phyloP scores from a whole-genome alignment of 2,329 filamentous ascomycete genomes.

The Tolypocladium album region DNA sequence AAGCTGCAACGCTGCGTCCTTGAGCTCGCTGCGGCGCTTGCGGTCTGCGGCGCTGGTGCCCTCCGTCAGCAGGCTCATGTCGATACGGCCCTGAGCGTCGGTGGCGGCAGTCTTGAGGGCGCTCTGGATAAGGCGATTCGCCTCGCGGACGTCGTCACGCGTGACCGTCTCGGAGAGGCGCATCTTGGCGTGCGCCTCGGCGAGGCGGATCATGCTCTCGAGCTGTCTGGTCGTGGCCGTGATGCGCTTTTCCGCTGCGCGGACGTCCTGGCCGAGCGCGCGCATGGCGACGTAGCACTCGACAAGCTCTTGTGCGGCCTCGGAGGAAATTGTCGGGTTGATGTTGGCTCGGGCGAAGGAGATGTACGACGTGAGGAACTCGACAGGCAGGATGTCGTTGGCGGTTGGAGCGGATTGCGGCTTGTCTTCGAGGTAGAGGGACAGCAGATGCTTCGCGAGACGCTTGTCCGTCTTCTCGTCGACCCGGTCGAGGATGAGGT shows the following conservation, averaged over 20 bases:
- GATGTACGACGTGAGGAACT: slow-evolving; percentile 94
- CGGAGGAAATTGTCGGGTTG: slow-evolving; percentile 70
- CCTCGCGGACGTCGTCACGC: slow-evolving; percentile 74
- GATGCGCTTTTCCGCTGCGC: slow-evolving; percentile 86
- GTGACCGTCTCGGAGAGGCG: slow-evolving; percentile 69
- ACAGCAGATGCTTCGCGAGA: slow-evolving; percentile 82
- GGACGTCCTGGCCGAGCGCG: slow-evolving; percentile 78
- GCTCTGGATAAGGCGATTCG: slow-evolving; percentile 82
- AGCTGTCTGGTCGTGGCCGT: slow-evolving; percentile 94
- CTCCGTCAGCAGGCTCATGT: slow-evolving; percentile 92
- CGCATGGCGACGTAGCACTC: slow-evolving; percentile 91
- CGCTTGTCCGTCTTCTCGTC: slow-evolving; percentile 85
- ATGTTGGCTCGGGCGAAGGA: slow-evolving; percentile 85
- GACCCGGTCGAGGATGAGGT: slow-evolving; percentile 87
- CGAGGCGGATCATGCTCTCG: slow-evolving; percentile 94
- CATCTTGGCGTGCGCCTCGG: slow-evolving; percentile 98
- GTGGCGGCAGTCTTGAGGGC: slow-evolving; percentile 97
- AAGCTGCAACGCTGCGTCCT: slow-evolving; percentile 61
- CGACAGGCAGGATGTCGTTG: slow-evolving; percentile 77
- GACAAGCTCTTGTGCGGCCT: slow-evolving; percentile 75
- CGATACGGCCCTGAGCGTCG: slow-evolving; percentile 82
- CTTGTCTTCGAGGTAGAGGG: slow-evolving; percentile 92
- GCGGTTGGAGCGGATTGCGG: slow-evolving; percentile 69
- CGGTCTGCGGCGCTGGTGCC: slow-evolving; percentile 87
- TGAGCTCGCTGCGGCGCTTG: slow-evolving; percentile 72